phyloP scores from a whole-genome alignment of 306 rosid species.

The Cajanus cajan region DNA sequence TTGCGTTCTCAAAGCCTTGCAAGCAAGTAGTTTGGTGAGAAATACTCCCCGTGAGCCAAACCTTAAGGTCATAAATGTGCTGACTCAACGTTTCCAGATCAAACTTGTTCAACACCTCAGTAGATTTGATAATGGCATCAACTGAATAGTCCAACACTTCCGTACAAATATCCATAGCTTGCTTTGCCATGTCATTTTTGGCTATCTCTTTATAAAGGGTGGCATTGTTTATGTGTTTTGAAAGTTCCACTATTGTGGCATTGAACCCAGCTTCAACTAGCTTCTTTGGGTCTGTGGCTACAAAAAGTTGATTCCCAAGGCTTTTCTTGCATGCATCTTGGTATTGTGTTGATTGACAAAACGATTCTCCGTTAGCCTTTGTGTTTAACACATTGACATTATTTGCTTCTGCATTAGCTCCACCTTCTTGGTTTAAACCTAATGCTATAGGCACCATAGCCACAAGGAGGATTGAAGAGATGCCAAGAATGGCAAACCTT shows the following conservation, averaged over 20 bases:
- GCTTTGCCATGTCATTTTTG: constrained; percentile 41
- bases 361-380: constrained; percentile 18
- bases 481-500: background rate
- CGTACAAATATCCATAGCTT: constrained; percentile 56
- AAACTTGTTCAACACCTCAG: constrained; percentile 31
- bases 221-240: constrained; percentile 32
- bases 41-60: constrained; percentile 64
- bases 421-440: background rate
- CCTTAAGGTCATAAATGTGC: constrained; percentile 48
- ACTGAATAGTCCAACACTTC: constrained; percentile 61
- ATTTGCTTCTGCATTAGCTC: background rate
- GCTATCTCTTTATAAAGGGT: constrained; percentile 31
- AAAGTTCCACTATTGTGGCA: constrained; percentile 28
- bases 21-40: constrained; percentile 63
- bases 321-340: constrained; percentile 46
- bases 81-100: constrained; percentile 34
- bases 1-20: constrained; percentile 53
- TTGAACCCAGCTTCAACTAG: constrained; percentile 48
- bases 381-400: background rate
- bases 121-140: constrained; percentile 43
- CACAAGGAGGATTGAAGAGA: constrained; percentile 31
- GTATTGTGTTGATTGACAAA: constrained; percentile 60
- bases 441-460: background rate
- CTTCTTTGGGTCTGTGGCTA: constrained; percentile 44
- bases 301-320: constrained; percentile 3